These are phyloP conservation scores for Hura crepitans DNA, from an alignment of 441 rosid species.

Conservation along the genomic window DNA sequence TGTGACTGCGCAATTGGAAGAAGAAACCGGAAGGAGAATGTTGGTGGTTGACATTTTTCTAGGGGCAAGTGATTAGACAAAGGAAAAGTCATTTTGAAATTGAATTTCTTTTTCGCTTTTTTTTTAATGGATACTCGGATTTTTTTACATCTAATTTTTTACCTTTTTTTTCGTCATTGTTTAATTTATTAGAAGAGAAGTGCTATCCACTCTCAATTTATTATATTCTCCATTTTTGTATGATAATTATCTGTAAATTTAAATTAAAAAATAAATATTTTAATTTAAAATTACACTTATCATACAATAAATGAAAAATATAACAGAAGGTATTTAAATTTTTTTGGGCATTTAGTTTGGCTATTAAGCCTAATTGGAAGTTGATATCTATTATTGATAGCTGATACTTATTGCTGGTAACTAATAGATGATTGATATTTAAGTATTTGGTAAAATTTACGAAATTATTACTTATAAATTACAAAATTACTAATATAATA, in stretches of 20 bases:
- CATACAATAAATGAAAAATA: too few relatives aligned
- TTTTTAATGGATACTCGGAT: neutral
- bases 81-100: slow-evolving; percentile 42
- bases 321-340: too few relatives aligned
- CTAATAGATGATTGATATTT: too few relatives aligned
- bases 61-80: slow-evolving; percentile 37
- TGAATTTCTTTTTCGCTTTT: slow-evolving; percentile 19
- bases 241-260: neutral
- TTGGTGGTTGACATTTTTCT: slow-evolving; percentile 68
- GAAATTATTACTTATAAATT: too few relatives aligned
- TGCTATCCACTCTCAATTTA: too few relatives aligned
- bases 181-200: slow-evolving; percentile 8
- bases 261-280: neutral
- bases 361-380: too few relatives aligned
- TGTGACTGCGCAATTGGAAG: slow-evolving; percentile 31
- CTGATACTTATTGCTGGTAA: too few relatives aligned
- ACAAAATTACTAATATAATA: too few relatives aligned
- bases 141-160: neutral
- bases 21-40: slow-evolving; percentile 31
- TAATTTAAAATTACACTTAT: too few relatives aligned
- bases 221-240: neutral
- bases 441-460: too few relatives aligned
- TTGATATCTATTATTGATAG: too few relatives aligned
- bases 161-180: neutral
- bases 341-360: too few relatives aligned